These are phyloP conservation scores for Huntiella bhutanensis DNA, from an alignment of 2,329 filamentous ascomycete species.

Conservation along the genomic window DNA sequence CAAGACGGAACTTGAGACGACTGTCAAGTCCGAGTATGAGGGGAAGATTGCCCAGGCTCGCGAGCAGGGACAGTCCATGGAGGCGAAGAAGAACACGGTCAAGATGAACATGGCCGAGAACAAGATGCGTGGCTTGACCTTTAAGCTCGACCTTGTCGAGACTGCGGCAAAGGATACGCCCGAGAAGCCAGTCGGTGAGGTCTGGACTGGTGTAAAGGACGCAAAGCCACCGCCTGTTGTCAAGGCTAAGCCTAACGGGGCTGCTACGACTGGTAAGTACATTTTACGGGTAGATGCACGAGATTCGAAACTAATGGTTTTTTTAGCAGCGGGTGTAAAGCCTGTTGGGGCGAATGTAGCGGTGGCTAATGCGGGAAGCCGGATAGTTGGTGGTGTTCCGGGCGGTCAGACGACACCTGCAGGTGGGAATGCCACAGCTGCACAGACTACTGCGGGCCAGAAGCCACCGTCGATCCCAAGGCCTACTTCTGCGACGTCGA, in stretches of 20 bases:
- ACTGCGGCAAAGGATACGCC: slow-evolving; percentile 74
- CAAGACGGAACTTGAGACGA: slow-evolving; percentile 32
- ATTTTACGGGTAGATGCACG: neutral
- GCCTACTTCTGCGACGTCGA: too few relatives aligned
- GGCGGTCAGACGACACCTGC: too few relatives aligned
- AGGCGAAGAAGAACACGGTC: slow-evolving; percentile 53
- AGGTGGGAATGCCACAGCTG: too few relatives aligned
- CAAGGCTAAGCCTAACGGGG: slow-evolving; percentile 4
- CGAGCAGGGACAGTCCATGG: slow-evolving; percentile 50
- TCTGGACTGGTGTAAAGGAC: slow-evolving; percentile 37
- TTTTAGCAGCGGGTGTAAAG: too few relatives aligned
- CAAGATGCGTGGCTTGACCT: slow-evolving; percentile 40
- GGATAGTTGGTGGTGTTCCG: too few relatives aligned
- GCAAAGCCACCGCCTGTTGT: slow-evolving; percentile 11
- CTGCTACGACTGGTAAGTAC: slow-evolving; percentile 1
- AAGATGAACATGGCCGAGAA: slow-evolving; percentile 67
- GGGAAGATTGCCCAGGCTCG: slow-evolving; percentile 33
- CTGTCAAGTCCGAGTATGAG: slow-evolving; percentile 29
- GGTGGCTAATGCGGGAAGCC: too few relatives aligned
- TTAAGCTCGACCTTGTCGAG: slow-evolving; percentile 61
- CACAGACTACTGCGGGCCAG: too few relatives aligned
- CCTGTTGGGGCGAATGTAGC: too few relatives aligned
- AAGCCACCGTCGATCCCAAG: too few relatives aligned
- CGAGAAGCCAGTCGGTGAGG: slow-evolving; percentile 62
- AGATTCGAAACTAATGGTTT: too few relatives aligned